Base-by-base conservation (phyloP, 768 basidiomycete species). In the Termitomyces heimii region DNA sequence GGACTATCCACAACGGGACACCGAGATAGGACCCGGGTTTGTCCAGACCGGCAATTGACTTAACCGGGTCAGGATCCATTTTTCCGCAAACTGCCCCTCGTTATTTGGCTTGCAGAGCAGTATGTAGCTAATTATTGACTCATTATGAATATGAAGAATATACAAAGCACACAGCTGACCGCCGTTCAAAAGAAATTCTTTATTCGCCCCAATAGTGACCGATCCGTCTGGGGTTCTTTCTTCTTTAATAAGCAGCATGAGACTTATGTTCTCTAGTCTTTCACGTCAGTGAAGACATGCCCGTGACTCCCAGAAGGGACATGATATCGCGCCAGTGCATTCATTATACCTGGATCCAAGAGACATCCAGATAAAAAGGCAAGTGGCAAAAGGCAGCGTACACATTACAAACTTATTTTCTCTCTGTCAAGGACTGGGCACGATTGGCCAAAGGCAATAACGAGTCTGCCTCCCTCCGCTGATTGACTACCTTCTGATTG, bases 401-500 rank as follows among this genome's bases (percentile, higher is more conserved):
- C 50, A 28, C 24, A 6, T 18, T 10, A 26, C 22, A 10, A 50
- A 24, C 18, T 35, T 51, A 52, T 39, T 6, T 28, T 26, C 51
- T 39, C 35, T 52, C 37, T 10, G 26, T 18, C 48, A 49, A 26
- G 49, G 61, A 39, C 39, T 52, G 29, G 14, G 37, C 1, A 52
- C 37, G 77, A 66, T 72, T 79, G 56, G 80, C 68, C 60, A 90
- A 68, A 20, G 92, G 91, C 37, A 52, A 20, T 61, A 92, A 79
- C 1, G 71, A 60, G 53, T 82, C 77, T 29, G 72, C 70, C 63
- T 78, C 79, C 26, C 71, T 72, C 60, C 81, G 79, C 63, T 73
- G 76, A 64, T 92, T 92, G 51, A 78, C 70, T 69, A 86, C 91
- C 66, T 89, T 89, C 75, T 95, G 94, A 67, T 92, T 92, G 69